Base-by-base conservation (phyloP, 306 rosid genomes). In the Neltuma alba region DNA sequence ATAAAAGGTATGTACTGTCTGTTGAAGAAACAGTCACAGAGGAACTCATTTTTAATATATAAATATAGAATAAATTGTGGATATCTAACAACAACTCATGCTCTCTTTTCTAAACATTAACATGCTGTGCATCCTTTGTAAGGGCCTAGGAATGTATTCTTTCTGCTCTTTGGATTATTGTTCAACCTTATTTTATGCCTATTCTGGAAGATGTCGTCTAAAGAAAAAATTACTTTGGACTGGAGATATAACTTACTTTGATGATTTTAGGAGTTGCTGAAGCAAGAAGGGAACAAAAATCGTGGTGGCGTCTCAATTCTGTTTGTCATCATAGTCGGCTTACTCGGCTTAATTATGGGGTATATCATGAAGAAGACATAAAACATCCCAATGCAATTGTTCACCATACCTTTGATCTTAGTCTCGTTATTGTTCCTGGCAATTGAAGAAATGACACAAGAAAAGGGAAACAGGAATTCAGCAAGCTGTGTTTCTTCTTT, bases 301-400 rank as follows among this genome's bases (percentile, higher is more conserved):
- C 76, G 72, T n/a, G 91, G 95, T 38, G 97, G 99, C 13, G 79
- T 89, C 72, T 91, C 97, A 5, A 74, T 91, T 78, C 45, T 88
- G 82, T 8, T 88, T 11, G 91, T 91, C 79, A 44, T 88, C 82
- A 66, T 91, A 38, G 57, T 93, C 2, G 93, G 97, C 80, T 77
- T 93, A 67, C 50, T 93, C 58, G 97, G 97, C 87, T 30, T 88
- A 74, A 81, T 87, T 76, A 80, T 93, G 88, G 98, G 98, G 48
- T 93, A 87, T 82, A 72, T 93, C 83, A 61, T 91, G 90, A 93
- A 87, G 86, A 86, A 85, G 84, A 66, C 89, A 31, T 93, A 80
- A 88, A 88, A 76, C 70, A 54, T 21, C 2, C 7, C 60, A 9
- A 68, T 70, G 76, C 28, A 62, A 78, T 82, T 74, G 75, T 75